phyloP scores from a whole-genome alignment of 1,284 basidiomycete species.

The Gomphus bonarii region DNA sequence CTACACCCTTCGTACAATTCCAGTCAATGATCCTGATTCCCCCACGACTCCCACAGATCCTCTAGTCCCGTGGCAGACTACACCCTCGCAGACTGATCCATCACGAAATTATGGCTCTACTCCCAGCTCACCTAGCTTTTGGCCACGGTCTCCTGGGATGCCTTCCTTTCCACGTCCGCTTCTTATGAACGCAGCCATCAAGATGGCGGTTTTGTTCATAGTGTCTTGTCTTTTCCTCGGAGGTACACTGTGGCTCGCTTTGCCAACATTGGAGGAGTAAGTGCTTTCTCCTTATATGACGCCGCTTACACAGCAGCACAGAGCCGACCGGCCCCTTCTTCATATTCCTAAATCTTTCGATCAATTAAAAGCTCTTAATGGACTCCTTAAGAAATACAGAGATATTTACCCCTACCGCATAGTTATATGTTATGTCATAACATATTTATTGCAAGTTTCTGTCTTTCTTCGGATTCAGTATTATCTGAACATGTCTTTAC shows the following conservation, averaged over 20 bases:
- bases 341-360: constrained; percentile 77
- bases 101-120: constrained; percentile 43
- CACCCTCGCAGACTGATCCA: constrained; percentile 12
- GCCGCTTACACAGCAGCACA: constrained; percentile 21
- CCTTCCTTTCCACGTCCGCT: constrained; percentile 44
- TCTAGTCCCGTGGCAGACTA: constrained; percentile 13
- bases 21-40: constrained; percentile 20
- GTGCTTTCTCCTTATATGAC: constrained; percentile 21
- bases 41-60: constrained; percentile 25
- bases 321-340: constrained; percentile 62
- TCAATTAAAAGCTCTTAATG: constrained; percentile 73
- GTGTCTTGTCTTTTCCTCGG: constrained; percentile 61
- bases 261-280: constrained; percentile 72
- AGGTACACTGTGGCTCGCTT: constrained; percentile 65
- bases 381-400: constrained; percentile 80
- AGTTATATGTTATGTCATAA: constrained; percentile 72
- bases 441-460: constrained; percentile 82
- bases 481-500: constrained; percentile 14
- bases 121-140: constrained; percentile 29
- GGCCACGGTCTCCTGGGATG: constrained; percentile 26
- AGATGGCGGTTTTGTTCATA: constrained; percentile 72
- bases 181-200: constrained; percentile 68
- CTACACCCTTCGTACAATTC: constrained; percentile 54
- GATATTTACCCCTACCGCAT: constrained; percentile 76
- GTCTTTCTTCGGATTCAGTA: constrained; percentile 19